phyloP scores from a whole-genome alignment of 2,329 filamentous ascomycete genomes.

The Alternaria sp. region DNA sequence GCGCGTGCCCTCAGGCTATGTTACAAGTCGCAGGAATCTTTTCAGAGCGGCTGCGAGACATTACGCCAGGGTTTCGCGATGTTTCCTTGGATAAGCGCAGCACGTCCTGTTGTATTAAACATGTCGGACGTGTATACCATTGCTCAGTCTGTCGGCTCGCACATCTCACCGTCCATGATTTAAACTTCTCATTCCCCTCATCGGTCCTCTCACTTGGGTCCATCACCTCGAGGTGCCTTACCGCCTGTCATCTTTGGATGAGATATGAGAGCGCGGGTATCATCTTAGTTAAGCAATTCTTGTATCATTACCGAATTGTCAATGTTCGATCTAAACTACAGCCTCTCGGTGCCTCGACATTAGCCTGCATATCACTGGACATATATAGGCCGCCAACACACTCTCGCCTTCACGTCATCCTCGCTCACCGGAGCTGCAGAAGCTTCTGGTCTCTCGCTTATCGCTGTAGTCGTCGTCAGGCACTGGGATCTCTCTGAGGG shows the following conservation, averaged over 20 bases:
- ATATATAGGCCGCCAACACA: neutral
- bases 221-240: neutral
- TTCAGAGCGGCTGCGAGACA: neutral
- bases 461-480: constrained; percentile 8
- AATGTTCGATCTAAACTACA: neutral
- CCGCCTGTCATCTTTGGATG: neutral
- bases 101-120: neutral
- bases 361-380: neutral
- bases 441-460: constrained; percentile 11
- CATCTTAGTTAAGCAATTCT: neutral
- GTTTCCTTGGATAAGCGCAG: neutral
- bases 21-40: neutral
- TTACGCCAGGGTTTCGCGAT: neutral
- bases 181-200: neutral
- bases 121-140: neutral
- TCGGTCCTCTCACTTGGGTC: neutral
- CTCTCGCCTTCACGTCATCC: constrained; percentile 13
- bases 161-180: too few relatives aligned
- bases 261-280: neutral
- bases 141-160: neutral
- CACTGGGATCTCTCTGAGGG: constrained; percentile 3
- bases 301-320: neutral
- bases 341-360: neutral
- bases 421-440: constrained; percentile 6
- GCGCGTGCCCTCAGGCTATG: neutral